Conservation (phyloP, 2,329 filamentous ascomycete species). For the Phyllosticta citribraziliensis region DNA sequence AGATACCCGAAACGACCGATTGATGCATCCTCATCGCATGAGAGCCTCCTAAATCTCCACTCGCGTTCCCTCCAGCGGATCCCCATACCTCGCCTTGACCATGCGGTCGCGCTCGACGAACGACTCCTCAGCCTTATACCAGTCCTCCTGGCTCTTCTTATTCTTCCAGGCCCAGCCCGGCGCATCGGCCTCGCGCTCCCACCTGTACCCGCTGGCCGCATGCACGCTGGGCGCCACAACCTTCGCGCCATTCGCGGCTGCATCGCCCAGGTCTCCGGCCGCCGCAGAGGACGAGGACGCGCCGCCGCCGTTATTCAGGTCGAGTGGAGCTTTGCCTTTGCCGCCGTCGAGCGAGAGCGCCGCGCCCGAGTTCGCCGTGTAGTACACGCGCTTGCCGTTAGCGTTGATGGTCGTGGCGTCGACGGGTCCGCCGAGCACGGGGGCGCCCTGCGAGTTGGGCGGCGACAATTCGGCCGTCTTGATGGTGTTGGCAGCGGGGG, state of each 20-base stretch:
- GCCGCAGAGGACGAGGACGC: background rate
- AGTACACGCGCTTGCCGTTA: conserved; percentile 27
- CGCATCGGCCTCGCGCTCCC: conserved; percentile 26
- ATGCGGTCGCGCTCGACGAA: conserved; percentile 25
- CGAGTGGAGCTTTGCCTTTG: background rate
- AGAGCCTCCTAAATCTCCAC: too few species aligned
- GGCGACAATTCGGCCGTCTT: conserved; percentile 41
- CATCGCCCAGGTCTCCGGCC: background rate
- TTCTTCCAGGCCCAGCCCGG: conserved; percentile 31
- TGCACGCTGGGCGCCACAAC: conserved; percentile 11
- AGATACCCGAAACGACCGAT: background rate
- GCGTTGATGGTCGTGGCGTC: conserved; percentile 21
- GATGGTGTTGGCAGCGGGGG: conserved; percentile 14
- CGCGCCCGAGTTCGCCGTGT: conserved; percentile 4
- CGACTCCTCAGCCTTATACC: conserved; percentile 23
- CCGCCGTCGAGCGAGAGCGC: background rate
- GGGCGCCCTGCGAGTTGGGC: conserved; percentile 40
- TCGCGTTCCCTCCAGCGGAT: conserved; percentile 4
- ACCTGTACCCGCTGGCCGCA: conserved; percentile 27
- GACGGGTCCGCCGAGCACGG: conserved; percentile 8
- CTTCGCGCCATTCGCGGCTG: background rate
- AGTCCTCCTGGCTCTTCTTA: conserved; percentile 26
- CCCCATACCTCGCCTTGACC: conserved; percentile 17
- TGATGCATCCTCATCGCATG: background rate
- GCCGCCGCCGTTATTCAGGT: background rate